Conservation (phyloP, 768 basidiomycete species). For the Mrakia gelida region DNA sequence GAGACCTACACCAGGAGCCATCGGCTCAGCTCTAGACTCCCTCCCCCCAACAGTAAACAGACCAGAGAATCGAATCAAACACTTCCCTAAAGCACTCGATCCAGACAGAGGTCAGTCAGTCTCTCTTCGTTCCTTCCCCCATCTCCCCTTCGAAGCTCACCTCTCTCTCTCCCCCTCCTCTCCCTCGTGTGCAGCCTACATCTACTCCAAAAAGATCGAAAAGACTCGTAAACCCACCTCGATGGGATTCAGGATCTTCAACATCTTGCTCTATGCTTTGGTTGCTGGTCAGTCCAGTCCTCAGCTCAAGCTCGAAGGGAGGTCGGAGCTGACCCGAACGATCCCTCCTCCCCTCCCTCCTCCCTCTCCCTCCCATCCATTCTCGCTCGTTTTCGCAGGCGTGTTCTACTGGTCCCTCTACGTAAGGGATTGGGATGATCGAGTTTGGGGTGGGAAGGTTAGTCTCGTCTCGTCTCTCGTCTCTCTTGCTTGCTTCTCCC, state of each 20-base stretch:
- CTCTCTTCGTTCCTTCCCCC: too few relatives aligned
- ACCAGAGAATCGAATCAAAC: background rate
- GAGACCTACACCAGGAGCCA: background rate
- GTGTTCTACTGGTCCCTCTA: background rate
- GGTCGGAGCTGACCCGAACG: background rate
- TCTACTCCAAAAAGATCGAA: slow-evolving; percentile 14
- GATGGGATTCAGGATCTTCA: background rate
- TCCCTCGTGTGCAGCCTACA: background rate
- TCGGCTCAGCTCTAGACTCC: background rate
- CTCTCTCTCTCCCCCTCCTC: background rate
- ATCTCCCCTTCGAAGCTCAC: too few relatives aligned
- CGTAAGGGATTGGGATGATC: slow-evolving; percentile 4
- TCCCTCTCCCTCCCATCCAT: too few relatives aligned
- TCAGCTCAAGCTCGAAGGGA: background rate
- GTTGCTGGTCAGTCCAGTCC: background rate
- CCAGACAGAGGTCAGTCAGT: background rate
- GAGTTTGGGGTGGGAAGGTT: background rate
- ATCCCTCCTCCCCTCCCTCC: background rate
- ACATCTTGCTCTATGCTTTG: background rate
- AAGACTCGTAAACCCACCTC: background rate
- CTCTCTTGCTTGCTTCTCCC: background rate
- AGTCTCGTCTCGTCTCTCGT: background rate
- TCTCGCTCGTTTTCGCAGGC: background rate
- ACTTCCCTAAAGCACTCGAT: slow-evolving; percentile 10
- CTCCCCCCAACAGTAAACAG: background rate